A percentile compares a stretch with the other conserved stretches of the same genome.
These are phyloP conservation scores for Aspergillus conjunctus DNA, from an alignment of 495 filamentous ascomycete species.

Conservation along the genomic window DNA sequence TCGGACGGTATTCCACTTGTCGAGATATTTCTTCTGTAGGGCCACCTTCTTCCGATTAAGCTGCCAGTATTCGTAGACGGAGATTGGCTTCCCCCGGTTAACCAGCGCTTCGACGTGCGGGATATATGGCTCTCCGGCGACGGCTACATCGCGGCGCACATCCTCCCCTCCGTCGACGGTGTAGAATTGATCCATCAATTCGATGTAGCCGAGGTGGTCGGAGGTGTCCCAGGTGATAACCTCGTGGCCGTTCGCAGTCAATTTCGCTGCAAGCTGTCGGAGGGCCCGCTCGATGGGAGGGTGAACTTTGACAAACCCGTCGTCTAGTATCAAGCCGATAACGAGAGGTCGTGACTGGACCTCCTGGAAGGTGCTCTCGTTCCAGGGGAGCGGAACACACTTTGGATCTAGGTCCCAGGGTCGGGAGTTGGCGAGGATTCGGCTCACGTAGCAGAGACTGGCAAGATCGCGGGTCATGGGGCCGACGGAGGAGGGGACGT, in stretches of 20 bases:
- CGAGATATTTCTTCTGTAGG: slow-evolving; percentile 57
- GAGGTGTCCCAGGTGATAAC: slow-evolving; percentile 49
- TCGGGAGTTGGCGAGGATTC: slow-evolving; percentile 38
- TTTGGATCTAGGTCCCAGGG: slow-evolving; percentile 53
- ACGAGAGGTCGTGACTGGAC: slow-evolving; percentile 45
- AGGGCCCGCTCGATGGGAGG: slow-evolving; percentile 51
- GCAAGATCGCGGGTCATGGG: slow-evolving; percentile 51
- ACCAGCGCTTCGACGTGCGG: slow-evolving; percentile 50
- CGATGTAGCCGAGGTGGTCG: slow-evolving; percentile 46
- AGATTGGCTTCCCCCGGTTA: slow-evolving; percentile 52
- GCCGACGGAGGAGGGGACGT: slow-evolving; percentile 54
- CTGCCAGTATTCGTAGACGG: slow-evolving; percentile 59
- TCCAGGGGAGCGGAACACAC: slow-evolving; percentile 51
- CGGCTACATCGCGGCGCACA: slow-evolving; percentile 48
- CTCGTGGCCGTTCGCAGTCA: slow-evolving; percentile 49
- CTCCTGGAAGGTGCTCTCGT: slow-evolving; percentile 39
- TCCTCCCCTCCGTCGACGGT: slow-evolving; percentile 59
- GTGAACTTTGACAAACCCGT: slow-evolving; percentile 53
- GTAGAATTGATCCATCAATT: slow-evolving; percentile 54
- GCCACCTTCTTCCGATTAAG: slow-evolving; percentile 54
- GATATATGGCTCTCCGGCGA: slow-evolving; percentile 56
- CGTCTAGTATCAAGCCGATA: slow-evolving; percentile 52
- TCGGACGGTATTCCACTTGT: slow-evolving; percentile 52
- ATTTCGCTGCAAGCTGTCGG: slow-evolving; percentile 33
- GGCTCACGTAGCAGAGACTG: slow-evolving; percentile 43